These are phyloP conservation scores for Penicillium bovifimosum DNA, from an alignment of 495 filamentous ascomycete species.

Conservation along the genomic window DNA sequence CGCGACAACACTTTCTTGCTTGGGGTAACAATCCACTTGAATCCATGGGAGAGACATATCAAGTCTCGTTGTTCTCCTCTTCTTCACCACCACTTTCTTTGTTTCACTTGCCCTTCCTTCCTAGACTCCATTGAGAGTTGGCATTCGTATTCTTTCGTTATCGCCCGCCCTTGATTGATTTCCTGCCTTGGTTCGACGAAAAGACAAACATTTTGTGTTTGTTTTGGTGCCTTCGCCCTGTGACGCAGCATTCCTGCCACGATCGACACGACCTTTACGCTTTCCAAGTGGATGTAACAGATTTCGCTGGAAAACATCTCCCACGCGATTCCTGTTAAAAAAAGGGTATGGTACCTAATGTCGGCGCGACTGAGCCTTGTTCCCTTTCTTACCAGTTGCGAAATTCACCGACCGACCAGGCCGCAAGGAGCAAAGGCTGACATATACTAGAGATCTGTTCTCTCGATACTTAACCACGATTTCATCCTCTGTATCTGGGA, in stretches of 20 bases:
- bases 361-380: background rate
- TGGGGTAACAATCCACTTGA: conserved; percentile 24
- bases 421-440: conserved; percentile 11
- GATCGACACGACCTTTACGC: conserved; percentile 30
- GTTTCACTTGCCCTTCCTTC: conserved; percentile 6
- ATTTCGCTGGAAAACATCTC: conserved; percentile 17
- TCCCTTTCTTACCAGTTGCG: background rate
- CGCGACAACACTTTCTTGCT: conserved; percentile 28
- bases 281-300: conserved; percentile 11
- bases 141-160: conserved; percentile 24
- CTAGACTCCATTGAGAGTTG: conserved; percentile 4
- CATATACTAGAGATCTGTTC: conserved; percentile 8
- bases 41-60: conserved; percentile 30
- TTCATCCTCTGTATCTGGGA: background rate
- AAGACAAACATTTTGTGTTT: background rate
- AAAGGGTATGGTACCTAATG: conserved; percentile 20
- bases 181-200: background rate
- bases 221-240: conserved; percentile 8
- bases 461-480: background rate
- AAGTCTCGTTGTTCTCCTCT: conserved; percentile 16
- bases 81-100: conserved; percentile 18
- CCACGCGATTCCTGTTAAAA: conserved; percentile 14
- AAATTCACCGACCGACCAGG: background rate
- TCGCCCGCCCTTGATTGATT: conserved; percentile 8
- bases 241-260: conserved; percentile 23